A percentile compares a stretch with the other conserved stretches of the same genome.
phyloP scores from a whole-genome alignment of 345 rosid genomes.

The Gossypium arboreum region DNA sequence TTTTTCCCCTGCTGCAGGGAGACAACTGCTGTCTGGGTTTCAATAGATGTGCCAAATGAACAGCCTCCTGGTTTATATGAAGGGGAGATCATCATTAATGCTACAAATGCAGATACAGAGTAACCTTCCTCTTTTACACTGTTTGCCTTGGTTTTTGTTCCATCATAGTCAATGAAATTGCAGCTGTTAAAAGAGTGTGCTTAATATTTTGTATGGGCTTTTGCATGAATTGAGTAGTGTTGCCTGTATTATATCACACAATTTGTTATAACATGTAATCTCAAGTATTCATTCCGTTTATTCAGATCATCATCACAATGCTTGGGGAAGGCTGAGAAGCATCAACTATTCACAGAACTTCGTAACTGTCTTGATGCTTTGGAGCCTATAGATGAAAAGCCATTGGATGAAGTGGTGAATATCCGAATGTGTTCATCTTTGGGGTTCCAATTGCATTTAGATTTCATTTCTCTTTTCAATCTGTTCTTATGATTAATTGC shows the following conservation, averaged over 20 bases:
- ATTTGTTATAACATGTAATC: not conserved
- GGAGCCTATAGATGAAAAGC: conserved; percentile 71
- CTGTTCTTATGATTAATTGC: conserved; percentile 24
- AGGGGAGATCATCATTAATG: conserved; percentile 79
- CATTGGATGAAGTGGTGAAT: conserved; percentile 70
- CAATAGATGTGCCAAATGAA: conserved; percentile 78
- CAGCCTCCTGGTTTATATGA: conserved; percentile 91
- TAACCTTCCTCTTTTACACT: conserved; percentile 26
- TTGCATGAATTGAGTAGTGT: conserved; percentile 1
- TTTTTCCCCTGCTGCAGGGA: conserved; percentile 50
- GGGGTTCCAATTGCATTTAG: not conserved
- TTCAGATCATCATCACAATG: conserved; percentile 42
- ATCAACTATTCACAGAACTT: conserved; percentile 59
- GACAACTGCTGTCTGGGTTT: conserved; percentile 82
- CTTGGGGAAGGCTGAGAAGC: conserved; percentile 60
- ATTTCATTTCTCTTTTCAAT: conserved; percentile 13
- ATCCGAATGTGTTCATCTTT: conserved; percentile 11
- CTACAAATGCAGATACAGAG: conserved; percentile 61
- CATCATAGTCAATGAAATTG: not conserved
- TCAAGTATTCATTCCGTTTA: conserved; percentile 16
- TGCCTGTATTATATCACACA: not conserved
- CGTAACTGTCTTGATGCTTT: conserved; percentile 59
- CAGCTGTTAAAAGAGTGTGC: not conserved
- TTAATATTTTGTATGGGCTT: conserved; percentile 1
- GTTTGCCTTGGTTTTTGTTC: not conserved